Evolutionary conservation across 257 asterid species (phyloP).

Genomic region (Fraxinus excelsior): DNA sequence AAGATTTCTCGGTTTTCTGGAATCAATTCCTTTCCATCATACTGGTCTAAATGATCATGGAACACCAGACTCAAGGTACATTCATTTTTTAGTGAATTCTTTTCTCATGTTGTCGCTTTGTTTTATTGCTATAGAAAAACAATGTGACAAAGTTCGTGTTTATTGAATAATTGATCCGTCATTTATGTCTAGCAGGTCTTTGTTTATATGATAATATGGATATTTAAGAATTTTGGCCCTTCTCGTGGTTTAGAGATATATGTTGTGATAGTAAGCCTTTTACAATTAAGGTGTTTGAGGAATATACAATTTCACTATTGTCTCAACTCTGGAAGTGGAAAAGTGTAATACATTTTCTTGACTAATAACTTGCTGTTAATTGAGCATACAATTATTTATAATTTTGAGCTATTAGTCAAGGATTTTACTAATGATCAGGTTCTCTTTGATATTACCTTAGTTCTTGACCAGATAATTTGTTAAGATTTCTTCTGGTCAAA

Average conservation of each 20-base stretch:
- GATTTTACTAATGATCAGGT: not conserved
- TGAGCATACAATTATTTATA: not conserved
- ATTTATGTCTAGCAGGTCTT: constrained; percentile 7
- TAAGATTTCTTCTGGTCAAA: not conserved
- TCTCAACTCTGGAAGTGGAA: no score
- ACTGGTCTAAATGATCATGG: constrained; percentile 64
- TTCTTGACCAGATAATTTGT: not conserved
- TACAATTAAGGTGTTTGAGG: no score
- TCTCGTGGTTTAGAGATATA: no score
- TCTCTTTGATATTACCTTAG: not conserved
- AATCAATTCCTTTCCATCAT: constrained; percentile 79
- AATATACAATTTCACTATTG: no score
- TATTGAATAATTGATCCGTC: not conserved
- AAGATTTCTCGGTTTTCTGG: constrained; percentile 86
- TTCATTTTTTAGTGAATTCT: constrained; percentile 19
- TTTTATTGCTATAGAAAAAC: constrained; percentile 14
- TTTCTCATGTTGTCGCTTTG: not conserved
- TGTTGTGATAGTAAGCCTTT: no score
- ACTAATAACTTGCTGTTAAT: constrained; percentile 1
- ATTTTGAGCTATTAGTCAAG: not conserved
- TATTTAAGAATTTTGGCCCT: constrained; percentile 10
- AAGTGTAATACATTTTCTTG: not conserved
- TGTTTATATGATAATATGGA: constrained; percentile 12
- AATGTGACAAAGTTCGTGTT: not conserved
- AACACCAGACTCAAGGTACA: constrained; percentile 68